phyloP scores from a whole-genome alignment of 108 stramenopile genomes.

The Cyclotella kingstonii region DNA sequence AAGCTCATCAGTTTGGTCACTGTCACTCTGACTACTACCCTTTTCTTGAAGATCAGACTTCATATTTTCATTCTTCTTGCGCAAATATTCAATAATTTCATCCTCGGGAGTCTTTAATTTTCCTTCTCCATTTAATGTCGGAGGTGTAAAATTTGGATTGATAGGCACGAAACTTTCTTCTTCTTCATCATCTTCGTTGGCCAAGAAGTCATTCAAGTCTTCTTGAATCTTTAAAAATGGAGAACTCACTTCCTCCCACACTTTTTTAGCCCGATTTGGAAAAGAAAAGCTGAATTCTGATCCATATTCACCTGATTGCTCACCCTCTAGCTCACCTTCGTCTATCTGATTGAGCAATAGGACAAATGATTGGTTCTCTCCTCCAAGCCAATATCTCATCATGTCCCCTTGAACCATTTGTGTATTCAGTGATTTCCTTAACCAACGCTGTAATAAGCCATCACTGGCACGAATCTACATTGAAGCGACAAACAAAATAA shows the following conservation, averaged over 20 bases:
- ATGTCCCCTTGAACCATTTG: constrained; percentile 60
- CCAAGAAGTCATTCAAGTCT: constrained; percentile 66
- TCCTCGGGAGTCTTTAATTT: constrained; percentile 21
- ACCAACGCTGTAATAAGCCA: constrained; percentile 68
- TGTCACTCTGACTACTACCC: not conserved
- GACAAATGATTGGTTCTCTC: constrained; percentile 67
- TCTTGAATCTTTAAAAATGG: constrained; percentile 49
- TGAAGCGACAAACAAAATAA: not conserved
- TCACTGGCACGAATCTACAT: constrained; percentile 55
- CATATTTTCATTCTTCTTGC: constrained; percentile 9
- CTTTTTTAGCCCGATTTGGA: constrained; percentile 29
- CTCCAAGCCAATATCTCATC: constrained; percentile 66
- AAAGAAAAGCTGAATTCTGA: constrained; percentile 55
- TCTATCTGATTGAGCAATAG: constrained; percentile 53
- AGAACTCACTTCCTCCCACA: constrained; percentile 55
- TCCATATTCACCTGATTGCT: constrained; percentile 36
- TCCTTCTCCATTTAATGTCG: not conserved
- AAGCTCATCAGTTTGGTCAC: constrained; percentile 11
- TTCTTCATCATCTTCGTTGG: constrained; percentile 45
- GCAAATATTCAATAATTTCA: constrained; percentile 11
- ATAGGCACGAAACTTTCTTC: constrained; percentile 21
- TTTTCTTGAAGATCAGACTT: not conserved
- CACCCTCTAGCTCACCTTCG: constrained; percentile 13
- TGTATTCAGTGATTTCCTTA: constrained; percentile 32
- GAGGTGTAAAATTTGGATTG: constrained; percentile 23